phyloP scores from a whole-genome alignment of 1,284 basidiomycete genomes.

The Rhodotorula sp. region DNA sequence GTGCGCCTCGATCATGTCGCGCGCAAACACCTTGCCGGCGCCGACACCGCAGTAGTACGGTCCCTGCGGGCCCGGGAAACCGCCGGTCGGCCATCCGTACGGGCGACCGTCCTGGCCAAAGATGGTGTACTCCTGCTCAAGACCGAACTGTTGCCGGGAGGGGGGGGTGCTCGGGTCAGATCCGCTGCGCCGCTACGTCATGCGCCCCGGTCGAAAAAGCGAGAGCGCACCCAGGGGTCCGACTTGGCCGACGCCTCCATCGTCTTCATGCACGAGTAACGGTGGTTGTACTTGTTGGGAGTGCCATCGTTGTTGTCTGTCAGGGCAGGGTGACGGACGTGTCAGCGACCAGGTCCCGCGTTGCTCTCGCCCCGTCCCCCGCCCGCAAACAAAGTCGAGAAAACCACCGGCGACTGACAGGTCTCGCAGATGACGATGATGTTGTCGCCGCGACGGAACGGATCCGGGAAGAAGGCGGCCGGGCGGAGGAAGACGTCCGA shows the following conservation, averaged over 20 bases:
- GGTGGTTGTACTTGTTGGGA: constrained; percentile 95
- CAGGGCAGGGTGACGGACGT: too few species aligned
- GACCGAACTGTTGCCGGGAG: constrained; percentile 46
- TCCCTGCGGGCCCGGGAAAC: constrained; percentile 99
- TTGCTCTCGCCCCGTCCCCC: not conserved
- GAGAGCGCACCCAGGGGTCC: constrained; percentile 85
- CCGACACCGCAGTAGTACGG: constrained; percentile 99
- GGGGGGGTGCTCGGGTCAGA: not conserved
- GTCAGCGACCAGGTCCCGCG: not conserved
- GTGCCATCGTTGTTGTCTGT: constrained; percentile 93
- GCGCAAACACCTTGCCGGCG: constrained; percentile 94
- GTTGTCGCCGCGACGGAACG: constrained; percentile 98
- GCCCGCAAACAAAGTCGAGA: not conserved
- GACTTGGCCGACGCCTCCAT: constrained; percentile 79
- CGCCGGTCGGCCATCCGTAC: constrained; percentile 86
- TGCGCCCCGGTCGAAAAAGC: too few species aligned
- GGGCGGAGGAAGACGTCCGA: constrained; percentile 99
- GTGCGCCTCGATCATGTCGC: constrained; percentile 98
- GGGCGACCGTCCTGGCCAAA: constrained; percentile 90
- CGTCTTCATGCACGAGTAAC: constrained; percentile 67
- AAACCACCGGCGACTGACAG: constrained; percentile 27
- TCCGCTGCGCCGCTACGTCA: too few species aligned
- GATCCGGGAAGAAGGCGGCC: constrained; percentile 96
- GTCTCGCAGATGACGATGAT: constrained; percentile 74
- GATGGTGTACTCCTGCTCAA: constrained; percentile 99